Evolutionary conservation across 2,329 filamentous ascomycete genomes (phyloP), one percentile per base, ranked within the genome.

Genomic region (Cladorrhinum sp.): DNA sequence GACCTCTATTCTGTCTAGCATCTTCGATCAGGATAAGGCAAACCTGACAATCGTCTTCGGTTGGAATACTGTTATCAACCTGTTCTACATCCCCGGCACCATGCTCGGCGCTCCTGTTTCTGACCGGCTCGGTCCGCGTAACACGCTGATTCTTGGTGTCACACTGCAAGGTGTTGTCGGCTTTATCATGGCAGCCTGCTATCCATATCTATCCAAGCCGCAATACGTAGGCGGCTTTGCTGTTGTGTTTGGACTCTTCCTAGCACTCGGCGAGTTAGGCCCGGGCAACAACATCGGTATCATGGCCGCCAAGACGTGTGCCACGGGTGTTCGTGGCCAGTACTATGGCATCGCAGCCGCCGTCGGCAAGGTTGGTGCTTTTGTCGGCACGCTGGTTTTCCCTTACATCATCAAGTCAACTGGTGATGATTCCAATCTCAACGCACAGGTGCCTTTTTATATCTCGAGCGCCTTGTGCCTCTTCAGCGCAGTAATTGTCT

Each of bases 211-310:
- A n/a, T 85, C 86, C 0, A 81, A 85, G 55, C 78, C 86, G 0
- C 70, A 81, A 62, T 85, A 91, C 62, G 85, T 95, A 3, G 91
- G 81, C 7, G 90, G 80, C 0, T 96, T 95, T 67, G 87, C 90
- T 1, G 88, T 92, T 4, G 85, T 93, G 2, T 93, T 92, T 67
- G 91, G 86, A 16, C 80, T 95, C 64, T 95, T 95, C 77, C 78
- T 91, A 1, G 84, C 87, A 0, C 80, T 93, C 1, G 91, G 91
- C 54, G 91, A 95, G 73, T 76, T 96, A 45, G 92, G 93, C 0
- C 92, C 93, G 0, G 93, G 93, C 12, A 90, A 96, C 78, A 96
- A 96, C 73, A 96, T 96, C 67, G 92, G 92, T 2, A 82, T 96
- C 0, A 75, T 96, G 27, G 92, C 93, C 0, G 89, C 90, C 51